Percentiles rank a stretch among this genome's conserved stretches.
These are phyloP conservation scores for Phlyctochytrium arcticum DNA, from an alignment of 192 early-diverging fungal species.

Conservation along the genomic window DNA sequence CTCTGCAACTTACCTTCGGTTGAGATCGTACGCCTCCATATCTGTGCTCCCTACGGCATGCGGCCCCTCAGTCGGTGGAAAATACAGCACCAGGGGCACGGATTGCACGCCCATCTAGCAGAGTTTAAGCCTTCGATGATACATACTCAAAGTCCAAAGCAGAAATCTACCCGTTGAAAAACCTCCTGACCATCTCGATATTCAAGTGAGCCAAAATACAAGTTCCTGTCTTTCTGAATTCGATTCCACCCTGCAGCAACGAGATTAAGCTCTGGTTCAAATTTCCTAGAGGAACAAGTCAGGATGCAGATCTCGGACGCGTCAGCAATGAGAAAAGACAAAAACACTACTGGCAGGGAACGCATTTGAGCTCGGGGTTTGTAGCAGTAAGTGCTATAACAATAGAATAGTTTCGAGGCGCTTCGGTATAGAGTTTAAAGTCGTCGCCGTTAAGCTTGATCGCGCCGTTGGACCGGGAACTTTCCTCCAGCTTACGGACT, in stretches of 20 bases:
- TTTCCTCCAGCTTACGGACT: conserved; percentile 8
- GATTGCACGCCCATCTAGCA: neutral
- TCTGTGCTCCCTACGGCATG: conserved; percentile 38
- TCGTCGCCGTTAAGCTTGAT: conserved; percentile 52
- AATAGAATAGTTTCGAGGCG: conserved; percentile 66
- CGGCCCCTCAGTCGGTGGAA: conserved; percentile 58
- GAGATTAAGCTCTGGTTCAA: conserved; percentile 62
- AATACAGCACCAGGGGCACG: conserved; percentile 66
- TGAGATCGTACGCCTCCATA: conserved; percentile 58
- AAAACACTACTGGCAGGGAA: conserved; percentile 65
- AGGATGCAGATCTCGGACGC: neutral
- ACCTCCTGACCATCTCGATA: conserved; percentile 58
- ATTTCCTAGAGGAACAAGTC: conserved; percentile 46
- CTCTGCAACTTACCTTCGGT: conserved; percentile 35
- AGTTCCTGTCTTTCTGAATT: conserved; percentile 28
- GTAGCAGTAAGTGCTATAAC: conserved; percentile 66
- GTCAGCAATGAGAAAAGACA: neutral
- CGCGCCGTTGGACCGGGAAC: conserved; percentile 22
- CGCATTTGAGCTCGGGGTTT: conserved; percentile 56
- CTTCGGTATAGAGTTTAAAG: conserved; percentile 54
- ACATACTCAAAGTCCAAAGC: neutral
- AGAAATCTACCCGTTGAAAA: conserved; percentile 55
- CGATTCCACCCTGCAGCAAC: conserved; percentile 50
- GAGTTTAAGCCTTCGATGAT: neutral
- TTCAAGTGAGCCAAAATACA: conserved; percentile 67